Evolutionary conservation across 257 asterid species (phyloP).

Genomic region (Coffea eugenioides): DNA sequence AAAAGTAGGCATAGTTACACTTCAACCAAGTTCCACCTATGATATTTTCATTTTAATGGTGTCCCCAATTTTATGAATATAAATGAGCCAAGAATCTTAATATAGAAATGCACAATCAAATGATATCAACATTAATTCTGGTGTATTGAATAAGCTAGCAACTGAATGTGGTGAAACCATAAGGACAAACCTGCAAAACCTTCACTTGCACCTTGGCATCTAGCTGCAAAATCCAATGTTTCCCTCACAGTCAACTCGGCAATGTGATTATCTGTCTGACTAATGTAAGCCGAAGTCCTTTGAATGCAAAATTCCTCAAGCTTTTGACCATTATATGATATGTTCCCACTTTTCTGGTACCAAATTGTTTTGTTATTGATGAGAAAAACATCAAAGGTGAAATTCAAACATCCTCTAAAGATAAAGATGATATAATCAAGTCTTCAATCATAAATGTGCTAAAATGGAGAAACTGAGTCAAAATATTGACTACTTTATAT

Average conservation of each 20-base stretch:
- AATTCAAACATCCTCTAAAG: background rate
- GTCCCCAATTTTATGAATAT: background rate
- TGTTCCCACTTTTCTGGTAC: constrained; percentile 62
- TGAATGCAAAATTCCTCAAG: constrained; percentile 65
- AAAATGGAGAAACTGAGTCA: background rate
- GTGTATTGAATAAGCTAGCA: background rate
- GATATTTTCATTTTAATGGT: background rate
- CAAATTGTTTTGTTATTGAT: constrained; percentile 1
- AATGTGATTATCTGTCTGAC: constrained; percentile 88
- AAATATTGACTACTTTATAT: background rate
- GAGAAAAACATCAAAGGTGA: background rate
- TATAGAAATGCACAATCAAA: background rate
- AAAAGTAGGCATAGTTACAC: background rate
- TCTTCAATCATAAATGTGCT: background rate
- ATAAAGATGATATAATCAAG: background rate
- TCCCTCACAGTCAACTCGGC: constrained; percentile 92
- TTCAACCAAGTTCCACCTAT: background rate
- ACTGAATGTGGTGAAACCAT: background rate
- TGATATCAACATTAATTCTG: background rate
- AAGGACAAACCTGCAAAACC: constrained; percentile 55
- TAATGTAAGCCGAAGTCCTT: constrained; percentile 75
- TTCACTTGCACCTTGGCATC: constrained; percentile 87
- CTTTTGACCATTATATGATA: constrained; percentile 70
- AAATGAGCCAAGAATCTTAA: background rate
- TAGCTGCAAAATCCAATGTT: constrained; percentile 85